Evolutionary conservation across 495 filamentous ascomycete species (phyloP), one percentile per base, ranked within the genome.

Genomic region (Aspergillus asperescens): DNA sequence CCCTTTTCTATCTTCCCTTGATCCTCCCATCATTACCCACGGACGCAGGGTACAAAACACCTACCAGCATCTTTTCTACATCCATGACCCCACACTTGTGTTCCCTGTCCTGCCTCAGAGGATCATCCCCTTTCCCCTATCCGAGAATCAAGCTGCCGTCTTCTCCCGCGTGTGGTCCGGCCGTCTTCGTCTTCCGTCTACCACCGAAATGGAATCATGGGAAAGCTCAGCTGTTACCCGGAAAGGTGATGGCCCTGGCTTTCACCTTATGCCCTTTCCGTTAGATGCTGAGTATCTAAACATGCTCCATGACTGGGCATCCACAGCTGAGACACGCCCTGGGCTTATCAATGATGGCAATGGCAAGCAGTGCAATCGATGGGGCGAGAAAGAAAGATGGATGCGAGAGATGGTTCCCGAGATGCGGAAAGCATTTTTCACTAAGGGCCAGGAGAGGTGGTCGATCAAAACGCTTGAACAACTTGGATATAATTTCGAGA

Each of bases 261-360:
- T 89, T 50, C 85, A 89, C 56, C 48, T 82, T 5, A 73, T 95
- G 20, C 74, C 76, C 2, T 93, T 82, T 60, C 86, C 88, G 0
- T 75, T 78, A 42, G 92, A 96, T 65, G 85, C 79, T 0, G 75
- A 85, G 8, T 94, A 94, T 52, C 80, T 95, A 61, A 90, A 95
- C 59, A 66, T 74, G 46, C 48, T 91, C 7, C 73, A 85, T 51
- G 76, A 79, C 13, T 86, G 85, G 82, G 76, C 84, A 0, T 29
- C 58, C 6, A 55, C 58, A 37, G 82, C 85, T 15, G 40, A 58
- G 12, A 32, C 54, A 24, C 71, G 62, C 20, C 59, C 59, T 20
- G 75, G 65, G 5, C 61, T 81, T 13, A 66, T 64, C 18, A 72
- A 77, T 40, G 64, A 73, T 16, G 77, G 67, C n/a, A 64, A 65